Percentiles rank a stretch among this genome's conserved stretches.
phyloP scores from a whole-genome alignment of 331 rosid species.

The Quercus tomentella region DNA sequence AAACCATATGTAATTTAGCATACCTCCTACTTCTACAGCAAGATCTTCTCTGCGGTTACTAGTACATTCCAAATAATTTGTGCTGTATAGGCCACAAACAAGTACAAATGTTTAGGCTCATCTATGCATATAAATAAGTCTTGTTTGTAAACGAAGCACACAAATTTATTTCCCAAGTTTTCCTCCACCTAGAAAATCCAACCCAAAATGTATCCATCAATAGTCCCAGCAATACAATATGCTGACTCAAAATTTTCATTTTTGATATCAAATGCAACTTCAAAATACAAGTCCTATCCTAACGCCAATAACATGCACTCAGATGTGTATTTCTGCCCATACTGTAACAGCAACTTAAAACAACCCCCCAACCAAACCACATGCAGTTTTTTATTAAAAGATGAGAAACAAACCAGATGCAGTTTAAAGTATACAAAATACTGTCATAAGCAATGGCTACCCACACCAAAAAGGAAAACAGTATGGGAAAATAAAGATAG shows the following conservation, averaged over 20 bases:
- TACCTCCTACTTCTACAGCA: no score
- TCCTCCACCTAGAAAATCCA: neutral
- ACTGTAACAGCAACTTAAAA: no score
- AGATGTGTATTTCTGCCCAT: neutral
- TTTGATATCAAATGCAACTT: neutral
- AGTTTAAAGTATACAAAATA: conserved; percentile 11
- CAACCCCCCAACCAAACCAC: no score
- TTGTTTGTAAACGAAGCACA: neutral
- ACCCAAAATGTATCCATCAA: neutral
- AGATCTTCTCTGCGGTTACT: no score
- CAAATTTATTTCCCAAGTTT: neutral
- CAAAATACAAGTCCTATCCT: neutral
- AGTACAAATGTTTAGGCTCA: neutral
- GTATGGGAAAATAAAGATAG: no score
- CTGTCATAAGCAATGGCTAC: neutral
- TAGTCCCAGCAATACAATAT: neutral
- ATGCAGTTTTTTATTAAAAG: no score
- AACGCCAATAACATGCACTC: neutral
- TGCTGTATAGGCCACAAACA: neutral
- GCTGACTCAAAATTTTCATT: neutral
- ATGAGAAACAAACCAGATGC: neutral
- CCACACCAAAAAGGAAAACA: neutral
- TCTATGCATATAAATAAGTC: neutral
- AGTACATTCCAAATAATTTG: no score
- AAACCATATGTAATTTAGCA: no score